phyloP scores from a whole-genome alignment of 2,329 filamentous ascomycete species.

The Fusarium duplospermum region DNA sequence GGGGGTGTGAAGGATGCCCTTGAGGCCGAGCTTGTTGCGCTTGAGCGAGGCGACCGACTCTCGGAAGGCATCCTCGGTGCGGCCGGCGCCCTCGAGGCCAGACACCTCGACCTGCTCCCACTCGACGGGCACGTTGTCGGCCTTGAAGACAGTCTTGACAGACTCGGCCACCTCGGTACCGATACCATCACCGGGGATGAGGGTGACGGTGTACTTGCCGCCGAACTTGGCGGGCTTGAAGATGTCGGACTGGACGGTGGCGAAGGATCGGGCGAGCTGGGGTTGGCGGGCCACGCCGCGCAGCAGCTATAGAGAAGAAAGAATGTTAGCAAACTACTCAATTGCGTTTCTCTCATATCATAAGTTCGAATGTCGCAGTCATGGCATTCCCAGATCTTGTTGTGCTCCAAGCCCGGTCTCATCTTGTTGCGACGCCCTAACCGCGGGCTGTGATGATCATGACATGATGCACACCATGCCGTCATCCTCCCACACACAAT shows the following conservation, averaged over 20 bases:
- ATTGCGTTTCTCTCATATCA: conserved; percentile 5
- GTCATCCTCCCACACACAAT: not conserved
- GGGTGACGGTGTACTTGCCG: conserved; percentile 98
- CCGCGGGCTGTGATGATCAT: conserved; percentile 30
- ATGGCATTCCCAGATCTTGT: not conserved
- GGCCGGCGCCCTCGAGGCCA: conserved; percentile 82
- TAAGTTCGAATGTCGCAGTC: conserved; percentile 8
- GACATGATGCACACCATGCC: conserved; percentile 27
- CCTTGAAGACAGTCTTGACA: conserved; percentile 99
- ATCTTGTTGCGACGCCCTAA: not conserved
- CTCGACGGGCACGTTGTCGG: conserved; percentile 97
- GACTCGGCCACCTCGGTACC: conserved; percentile 97
- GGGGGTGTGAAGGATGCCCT: conserved; percentile 98
- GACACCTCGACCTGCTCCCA: conserved; percentile 99
- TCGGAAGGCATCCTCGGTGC: conserved; percentile 94
- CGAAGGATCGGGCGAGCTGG: conserved; percentile 69
- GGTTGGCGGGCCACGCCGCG: conserved; percentile 62
- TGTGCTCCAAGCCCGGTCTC: not conserved
- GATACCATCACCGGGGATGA: conserved; percentile 99
- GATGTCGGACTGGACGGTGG: conserved; percentile 91
- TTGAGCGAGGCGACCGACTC: conserved; percentile 95
- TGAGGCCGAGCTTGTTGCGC: conserved; percentile 98
- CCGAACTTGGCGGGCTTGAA: conserved; percentile 99
- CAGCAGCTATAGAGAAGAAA: conserved; percentile 58
- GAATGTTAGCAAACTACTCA: conserved; percentile 39